Evolutionary conservation across 495 filamentous ascomycete species (phyloP).

Genomic region (Penicillium mononematosum): DNA sequence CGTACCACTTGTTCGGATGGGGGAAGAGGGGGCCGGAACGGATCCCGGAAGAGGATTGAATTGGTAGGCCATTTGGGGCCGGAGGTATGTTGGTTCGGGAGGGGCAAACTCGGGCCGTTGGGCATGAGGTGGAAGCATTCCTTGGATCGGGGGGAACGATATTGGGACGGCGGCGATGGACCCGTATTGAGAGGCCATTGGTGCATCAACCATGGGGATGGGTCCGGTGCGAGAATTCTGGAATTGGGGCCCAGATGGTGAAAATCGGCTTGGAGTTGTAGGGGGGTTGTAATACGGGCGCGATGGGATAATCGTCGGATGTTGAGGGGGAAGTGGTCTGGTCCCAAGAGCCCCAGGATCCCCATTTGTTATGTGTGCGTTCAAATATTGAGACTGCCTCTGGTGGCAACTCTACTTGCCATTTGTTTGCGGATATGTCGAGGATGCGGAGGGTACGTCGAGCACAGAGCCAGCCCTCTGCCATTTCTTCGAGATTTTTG

Average conservation of each 20-base stretch:
- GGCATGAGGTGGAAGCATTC: constrained; percentile 22
- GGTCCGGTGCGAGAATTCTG: constrained; percentile 17
- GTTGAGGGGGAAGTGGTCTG: constrained; percentile 38
- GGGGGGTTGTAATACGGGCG: constrained; percentile 15
- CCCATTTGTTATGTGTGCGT: constrained; percentile 60
- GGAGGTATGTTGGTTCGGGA: constrained; percentile 41
- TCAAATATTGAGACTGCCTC: constrained; percentile 74
- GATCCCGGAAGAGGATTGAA: constrained; percentile 19
- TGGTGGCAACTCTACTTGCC: constrained; percentile 82
- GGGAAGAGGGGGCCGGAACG: constrained; percentile 13
- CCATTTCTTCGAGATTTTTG: constrained; percentile 94
- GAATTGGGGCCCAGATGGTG: constrained; percentile 17
- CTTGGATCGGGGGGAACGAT: constrained; percentile 26
- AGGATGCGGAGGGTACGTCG: constrained; percentile 81
- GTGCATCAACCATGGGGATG: constrained; percentile 6
- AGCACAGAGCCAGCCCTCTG: constrained; percentile 90
- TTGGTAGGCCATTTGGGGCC: constrained; percentile 28
- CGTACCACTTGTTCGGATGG: constrained; percentile 31
- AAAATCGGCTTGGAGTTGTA: constrained; percentile 21
- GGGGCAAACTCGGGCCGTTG: constrained; percentile 24
- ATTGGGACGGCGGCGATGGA: constrained; percentile 15
- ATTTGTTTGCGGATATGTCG: constrained; percentile 79
- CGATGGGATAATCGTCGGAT: constrained; percentile 31
- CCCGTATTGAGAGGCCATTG: constrained; percentile 22
- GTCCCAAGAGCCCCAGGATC: constrained; percentile 47